Conservation (phyloP, 1,284 basidiomycete species). For the Ceratobasidium sp. region DNA sequence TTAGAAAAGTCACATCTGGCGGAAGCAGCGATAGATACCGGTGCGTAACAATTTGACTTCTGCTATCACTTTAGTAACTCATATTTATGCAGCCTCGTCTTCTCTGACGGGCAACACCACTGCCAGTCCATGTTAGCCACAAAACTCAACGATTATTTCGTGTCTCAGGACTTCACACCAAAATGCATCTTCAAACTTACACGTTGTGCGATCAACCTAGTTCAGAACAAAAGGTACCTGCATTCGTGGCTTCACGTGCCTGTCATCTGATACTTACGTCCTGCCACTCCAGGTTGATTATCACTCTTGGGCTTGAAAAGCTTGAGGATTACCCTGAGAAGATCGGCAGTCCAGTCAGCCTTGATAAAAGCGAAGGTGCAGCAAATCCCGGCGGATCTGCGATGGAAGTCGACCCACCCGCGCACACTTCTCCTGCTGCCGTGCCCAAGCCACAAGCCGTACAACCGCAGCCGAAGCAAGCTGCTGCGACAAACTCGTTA, state of each 20-base stretch:
- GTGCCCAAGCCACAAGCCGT: constrained; percentile 42
- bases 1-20: constrained; percentile 70
- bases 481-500: constrained; percentile 26
- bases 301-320: constrained; percentile 78
- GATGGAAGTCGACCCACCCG: constrained; percentile 45
- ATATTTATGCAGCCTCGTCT: constrained; percentile 51
- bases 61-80: background rate
- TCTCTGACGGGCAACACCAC: constrained; percentile 79
- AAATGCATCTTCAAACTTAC: constrained; percentile 78
- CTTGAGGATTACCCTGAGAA: constrained; percentile 64
- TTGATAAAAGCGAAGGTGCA: constrained; percentile 46
- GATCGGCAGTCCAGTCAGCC: constrained; percentile 72
- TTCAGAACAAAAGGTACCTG: constrained; percentile 82
- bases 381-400: constrained; percentile 45
- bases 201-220: constrained; percentile 82
- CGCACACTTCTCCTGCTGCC: constrained; percentile 45
- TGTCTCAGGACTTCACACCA: constrained; percentile 72
- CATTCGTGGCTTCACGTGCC: constrained; percentile 36
- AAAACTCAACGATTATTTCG: constrained; percentile 82
- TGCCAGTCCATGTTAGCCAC: constrained; percentile 96
- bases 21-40: constrained; percentile 50
- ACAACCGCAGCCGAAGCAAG: constrained; percentile 39
- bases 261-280: constrained; percentile 11
- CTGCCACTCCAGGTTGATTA: constrained; percentile 73
- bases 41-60: constrained; percentile 41